Percentiles rank a stretch among this genome's conserved stretches.
Evolutionary conservation across 1,284 basidiomycete species (phyloP).

Genomic region (Uromyces viciae-fabae): DNA sequence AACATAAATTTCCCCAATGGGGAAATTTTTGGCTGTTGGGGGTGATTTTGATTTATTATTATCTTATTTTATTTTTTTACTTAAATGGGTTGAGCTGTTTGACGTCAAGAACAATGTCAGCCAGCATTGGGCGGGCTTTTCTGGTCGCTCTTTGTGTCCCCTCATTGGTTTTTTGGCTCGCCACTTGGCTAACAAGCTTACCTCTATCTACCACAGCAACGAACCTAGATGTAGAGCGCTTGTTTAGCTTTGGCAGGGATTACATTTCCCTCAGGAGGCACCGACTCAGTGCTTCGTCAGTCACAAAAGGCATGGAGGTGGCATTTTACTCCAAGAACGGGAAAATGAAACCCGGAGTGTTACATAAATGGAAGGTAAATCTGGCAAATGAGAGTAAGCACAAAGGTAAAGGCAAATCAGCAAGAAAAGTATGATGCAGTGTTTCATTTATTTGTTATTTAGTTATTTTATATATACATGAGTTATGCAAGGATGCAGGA

Average conservation of each 20-base stretch:
- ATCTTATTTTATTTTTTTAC: too few relatives aligned
- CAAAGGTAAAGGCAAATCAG: conserved; percentile 16
- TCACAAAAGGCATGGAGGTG: conserved; percentile 9
- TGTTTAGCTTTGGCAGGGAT: background rate
- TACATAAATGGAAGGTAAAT: conserved; percentile 3
- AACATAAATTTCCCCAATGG: too few relatives aligned
- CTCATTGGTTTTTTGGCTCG: too few relatives aligned
- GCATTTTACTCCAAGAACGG: conserved; percentile 18
- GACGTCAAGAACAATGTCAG: too few relatives aligned
- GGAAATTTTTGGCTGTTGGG: too few relatives aligned
- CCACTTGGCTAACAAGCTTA: background rate
- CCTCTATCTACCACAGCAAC: background rate
- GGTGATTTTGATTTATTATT: too few relatives aligned
- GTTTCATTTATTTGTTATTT: background rate
- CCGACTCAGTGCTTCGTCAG: conserved; percentile 7
- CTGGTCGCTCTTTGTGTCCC: too few relatives aligned
- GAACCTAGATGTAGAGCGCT: background rate
- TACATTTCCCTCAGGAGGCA: background rate
- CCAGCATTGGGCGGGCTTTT: too few relatives aligned
- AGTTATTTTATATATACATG: background rate
- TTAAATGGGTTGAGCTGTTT: too few relatives aligned
- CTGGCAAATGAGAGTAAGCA: background rate
- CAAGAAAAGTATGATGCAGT: background rate
- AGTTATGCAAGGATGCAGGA: background rate
- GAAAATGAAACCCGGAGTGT: background rate